Evolutionary conservation across 257 asterid genomes (phyloP), one percentile per base, ranked within the genome.

Genomic region (Buddleja alternifolia): DNA sequence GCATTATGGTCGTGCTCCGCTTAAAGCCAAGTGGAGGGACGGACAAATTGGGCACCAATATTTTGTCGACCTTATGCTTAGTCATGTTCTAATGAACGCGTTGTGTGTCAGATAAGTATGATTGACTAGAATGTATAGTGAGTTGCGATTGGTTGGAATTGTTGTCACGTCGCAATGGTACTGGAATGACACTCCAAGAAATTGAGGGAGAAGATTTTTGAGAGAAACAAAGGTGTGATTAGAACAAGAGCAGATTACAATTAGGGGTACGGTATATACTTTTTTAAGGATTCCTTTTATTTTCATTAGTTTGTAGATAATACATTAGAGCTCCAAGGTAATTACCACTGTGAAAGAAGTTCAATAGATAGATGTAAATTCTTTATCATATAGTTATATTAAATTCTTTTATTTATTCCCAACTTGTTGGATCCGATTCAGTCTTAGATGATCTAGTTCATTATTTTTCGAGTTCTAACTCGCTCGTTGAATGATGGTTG

Each of bases 21-120:
- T 63, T 63, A 92, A 86, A 64, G 68, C 67, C 66, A 66, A 47
- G 77, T 92, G 98, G 98, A 75, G 86, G 69, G 98, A 92, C 11
- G 98, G 97, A 8, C 73, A 51, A 54, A 78, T 92, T 46, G 98
- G 98, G n/a, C 98, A 89, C 70, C 95, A 92, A 24, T 92, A 92
- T 41, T 92, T 89, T 56, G 96, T 89, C 8, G 98, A 92, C 76
- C 83, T 92, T 0, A 92, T 92, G 98, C 88, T 92, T 29, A 82
- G 88, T 42, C 97, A 92, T 10, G 90, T 89, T 10, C 59, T 92
- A 57, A 68, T 89, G 3, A 89, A 87, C 63, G 80, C 84, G 0
- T 42, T 91, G 10, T 88, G 95, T 64, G 24, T 53, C 23, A 19
- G 59, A 21, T 70, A 72, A 57, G 23, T 4, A 1, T 69, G 55